These are phyloP conservation scores for Vigna trinervia DNA, from an alignment of 306 rosid species.

Conservation along the genomic window DNA sequence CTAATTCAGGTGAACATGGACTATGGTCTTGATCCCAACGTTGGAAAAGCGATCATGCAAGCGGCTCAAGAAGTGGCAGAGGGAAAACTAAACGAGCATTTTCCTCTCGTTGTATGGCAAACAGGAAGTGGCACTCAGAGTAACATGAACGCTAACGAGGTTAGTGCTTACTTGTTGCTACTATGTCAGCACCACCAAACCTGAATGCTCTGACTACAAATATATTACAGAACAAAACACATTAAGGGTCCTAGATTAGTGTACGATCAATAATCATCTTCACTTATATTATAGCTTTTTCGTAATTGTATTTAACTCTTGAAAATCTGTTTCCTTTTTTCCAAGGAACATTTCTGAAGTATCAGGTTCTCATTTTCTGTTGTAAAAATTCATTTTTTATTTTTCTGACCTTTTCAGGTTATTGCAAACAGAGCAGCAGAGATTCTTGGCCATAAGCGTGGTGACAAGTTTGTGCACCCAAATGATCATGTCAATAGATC, in stretches of 20 bases:
- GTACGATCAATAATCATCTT: background rate
- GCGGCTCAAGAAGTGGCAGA: conserved; percentile 98
- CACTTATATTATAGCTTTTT: background rate
- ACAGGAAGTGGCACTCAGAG: conserved; percentile 99
- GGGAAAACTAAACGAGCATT: conserved; percentile 92
- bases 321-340: conserved; percentile 23
- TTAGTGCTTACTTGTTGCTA: background rate
- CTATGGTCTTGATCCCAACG: conserved; percentile 84
- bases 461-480: conserved; percentile 92
- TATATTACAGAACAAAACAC: background rate
- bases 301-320: background rate
- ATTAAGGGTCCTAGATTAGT: conserved; percentile 11
- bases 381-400: background rate
- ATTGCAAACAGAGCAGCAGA: conserved; percentile 98
- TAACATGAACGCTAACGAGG: conserved; percentile 99
- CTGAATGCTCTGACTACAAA: background rate
- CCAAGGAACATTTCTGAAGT: background rate
- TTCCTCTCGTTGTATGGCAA: conserved; percentile 99
- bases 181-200: background rate
- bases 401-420: conserved; percentile 60
- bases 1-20: conserved; percentile 80
- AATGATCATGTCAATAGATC: conserved; percentile 98
- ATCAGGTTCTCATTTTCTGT: background rate
- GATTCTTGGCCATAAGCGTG: conserved; percentile 93
- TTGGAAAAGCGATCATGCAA: conserved; percentile 89